Evolutionary conservation across 2,329 filamentous ascomycete species (phyloP).

Genomic region (Mollisia scopiformis): DNA sequence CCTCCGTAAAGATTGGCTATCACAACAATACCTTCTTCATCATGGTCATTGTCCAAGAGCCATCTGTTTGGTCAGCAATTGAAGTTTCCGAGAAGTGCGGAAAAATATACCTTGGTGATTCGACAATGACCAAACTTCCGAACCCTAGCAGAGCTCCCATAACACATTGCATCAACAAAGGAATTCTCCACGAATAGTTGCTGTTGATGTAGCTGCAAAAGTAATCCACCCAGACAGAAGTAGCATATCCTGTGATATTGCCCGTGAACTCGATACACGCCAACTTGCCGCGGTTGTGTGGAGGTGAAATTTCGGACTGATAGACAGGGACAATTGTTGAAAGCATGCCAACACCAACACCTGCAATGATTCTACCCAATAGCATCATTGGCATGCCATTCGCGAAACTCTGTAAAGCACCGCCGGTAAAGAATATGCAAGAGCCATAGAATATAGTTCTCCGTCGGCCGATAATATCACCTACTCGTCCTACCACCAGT

Average conservation of each 20-base stretch:
- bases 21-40: constrained; percentile 97
- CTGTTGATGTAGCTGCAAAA: constrained; percentile 89
- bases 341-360: constrained; percentile 83
- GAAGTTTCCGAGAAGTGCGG: neutral
- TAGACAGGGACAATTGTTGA: constrained; percentile 94
- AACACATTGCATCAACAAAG: constrained; percentile 87
- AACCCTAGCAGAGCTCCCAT: constrained; percentile 87
- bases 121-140: constrained; percentile 91
- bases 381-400: constrained; percentile 89
- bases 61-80: constrained; percentile 62
- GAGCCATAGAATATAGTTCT: constrained; percentile 94
- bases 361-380: constrained; percentile 79
- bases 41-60: constrained; percentile 96
- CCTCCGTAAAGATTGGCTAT: constrained; percentile 97
- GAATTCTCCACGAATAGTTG: constrained; percentile 87
- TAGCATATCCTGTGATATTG: constrained; percentile 94
- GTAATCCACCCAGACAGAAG: constrained; percentile 98
- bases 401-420: constrained; percentile 81
- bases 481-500: constrained; percentile 81
- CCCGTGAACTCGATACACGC: constrained; percentile 98
- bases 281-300: constrained; percentile 92
- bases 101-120: constrained; percentile 77
- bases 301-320: constrained; percentile 93
- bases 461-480: constrained; percentile 87
- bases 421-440: constrained; percentile 82